Evolutionary conservation across 176 grass and related monocot genomes (phyloP), one percentile per base, ranked within the genome.

Genomic region (Zizania latifolia): DNA sequence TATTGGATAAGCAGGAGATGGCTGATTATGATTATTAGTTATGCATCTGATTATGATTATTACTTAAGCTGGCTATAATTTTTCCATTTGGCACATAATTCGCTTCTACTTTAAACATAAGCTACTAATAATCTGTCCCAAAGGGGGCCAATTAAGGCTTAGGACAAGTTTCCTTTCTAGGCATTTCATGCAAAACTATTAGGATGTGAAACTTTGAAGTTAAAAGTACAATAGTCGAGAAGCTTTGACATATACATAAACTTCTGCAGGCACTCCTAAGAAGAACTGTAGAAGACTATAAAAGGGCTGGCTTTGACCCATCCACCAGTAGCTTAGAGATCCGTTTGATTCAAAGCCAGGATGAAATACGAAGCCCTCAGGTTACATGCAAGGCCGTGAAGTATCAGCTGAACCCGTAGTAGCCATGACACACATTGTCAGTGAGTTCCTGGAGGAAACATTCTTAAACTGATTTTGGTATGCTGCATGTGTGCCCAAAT

Each of bases 311-410:
- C 68, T 98, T 94, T 83, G 90, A 98, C 41, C 91, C 89, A 35
- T 79, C 92, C 59, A 89, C 88, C 19, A 98, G 94, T 62, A 92
- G 94, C 73, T 75, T 98, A 53, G 94, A 98, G 75, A 98, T 98
- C 40, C 84, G 91, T 34, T 62, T 98, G 74, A 91, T 98, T 73
- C 94, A 94, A 65, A 92, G 94, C 84, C 94, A 93, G 76, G 91
- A 86, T 17, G 81, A 98, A 12, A 98, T 98, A 37, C 66, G 71
- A 81, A 92, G 62, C 71, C 94, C 94, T 5, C 33, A 71, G 27
- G 40, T 93, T 67, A 84, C 81, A 65, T 98, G 80, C 81, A 94
- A 92, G 24, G 88, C 91, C 45, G 75, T 85, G 58, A 92, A 79
- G 80, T 97, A 85, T 72, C n/a, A 81, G 59, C 78, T 98, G 68